Percentiles rank a stretch among this genome's conserved stretches.
Evolutionary conservation across 2,329 filamentous ascomycete species (phyloP).

Genomic region (Basipetospora chlamydospora): DNA sequence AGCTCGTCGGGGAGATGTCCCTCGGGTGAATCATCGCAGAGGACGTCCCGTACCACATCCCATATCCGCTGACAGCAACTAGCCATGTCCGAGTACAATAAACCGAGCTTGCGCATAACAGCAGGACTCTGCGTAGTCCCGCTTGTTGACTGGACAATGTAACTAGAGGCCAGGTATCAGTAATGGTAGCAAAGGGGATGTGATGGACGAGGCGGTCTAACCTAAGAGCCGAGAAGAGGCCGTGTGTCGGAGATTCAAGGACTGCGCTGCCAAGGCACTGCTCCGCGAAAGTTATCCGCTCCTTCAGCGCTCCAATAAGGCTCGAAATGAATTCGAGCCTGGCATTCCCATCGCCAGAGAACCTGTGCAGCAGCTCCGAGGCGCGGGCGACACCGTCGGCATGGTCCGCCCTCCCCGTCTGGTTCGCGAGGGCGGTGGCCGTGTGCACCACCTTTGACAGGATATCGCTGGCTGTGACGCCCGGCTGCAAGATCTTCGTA

Average conservation of each 20-base stretch:
- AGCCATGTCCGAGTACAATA: conserved; percentile 18
- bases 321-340: conserved; percentile 37
- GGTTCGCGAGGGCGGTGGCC: conserved; percentile 44
- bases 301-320: conserved; percentile 47
- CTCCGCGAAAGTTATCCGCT: conserved; percentile 48
- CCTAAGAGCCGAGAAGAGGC: conserved; percentile 51
- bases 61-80: conserved; percentile 56
- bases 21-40: conserved; percentile 92
- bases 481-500: conserved; percentile 6
- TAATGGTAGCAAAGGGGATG: background rate
- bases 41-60: conserved; percentile 56
- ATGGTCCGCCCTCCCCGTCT: conserved; percentile 75
- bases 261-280: conserved; percentile 52
- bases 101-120: conserved; percentile 6
- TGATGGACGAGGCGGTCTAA: background rate
- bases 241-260: conserved; percentile 51
- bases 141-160: conserved; percentile 9
- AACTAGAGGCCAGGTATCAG: background rate
- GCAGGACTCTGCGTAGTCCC: conserved; percentile 7
- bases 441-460: conserved; percentile 32
- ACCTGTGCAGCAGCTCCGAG: conserved; percentile 53
- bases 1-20: conserved; percentile 67
- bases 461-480: conserved; percentile 12
- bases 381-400: conserved; percentile 78
- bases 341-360: conserved; percentile 27